Conservation (phyloP, 305 asterid genomes). For the Rubia balearica region DNA sequence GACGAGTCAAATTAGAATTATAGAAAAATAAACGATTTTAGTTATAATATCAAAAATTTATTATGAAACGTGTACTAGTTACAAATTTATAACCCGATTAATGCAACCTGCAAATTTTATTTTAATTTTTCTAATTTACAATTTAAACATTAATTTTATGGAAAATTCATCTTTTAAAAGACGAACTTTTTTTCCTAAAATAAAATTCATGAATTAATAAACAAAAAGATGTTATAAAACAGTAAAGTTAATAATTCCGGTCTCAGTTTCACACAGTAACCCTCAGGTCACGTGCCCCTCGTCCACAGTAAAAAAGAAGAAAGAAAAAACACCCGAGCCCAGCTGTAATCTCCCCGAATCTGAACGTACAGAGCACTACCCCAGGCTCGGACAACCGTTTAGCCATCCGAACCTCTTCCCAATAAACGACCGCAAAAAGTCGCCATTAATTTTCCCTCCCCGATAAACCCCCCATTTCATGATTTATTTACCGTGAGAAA, state of each 20-base stretch:
- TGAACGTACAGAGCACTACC: not conserved
- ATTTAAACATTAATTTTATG: too few species aligned
- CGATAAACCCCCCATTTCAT: not conserved
- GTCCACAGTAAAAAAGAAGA: constrained; percentile 22
- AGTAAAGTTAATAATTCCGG: not conserved
- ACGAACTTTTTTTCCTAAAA: not conserved
- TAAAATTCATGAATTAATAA: not conserved
- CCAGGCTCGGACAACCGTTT: constrained; percentile 80
- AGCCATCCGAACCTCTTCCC: constrained; percentile 21
- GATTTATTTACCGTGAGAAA: not conserved
- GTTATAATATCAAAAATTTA: too few species aligned
- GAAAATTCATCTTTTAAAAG: too few species aligned
- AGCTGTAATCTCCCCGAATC: constrained; percentile 12
- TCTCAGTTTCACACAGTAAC: constrained; percentile 11
- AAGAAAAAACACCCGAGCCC: constrained; percentile 19
- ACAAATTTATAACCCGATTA: too few species aligned
- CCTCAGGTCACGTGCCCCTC: constrained; percentile 43
- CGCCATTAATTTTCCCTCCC: constrained; percentile 17
- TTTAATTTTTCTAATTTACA: too few species aligned
- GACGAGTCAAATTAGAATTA: too few species aligned
- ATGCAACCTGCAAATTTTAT: too few species aligned
- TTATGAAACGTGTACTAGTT: too few species aligned
- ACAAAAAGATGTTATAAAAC: not conserved
- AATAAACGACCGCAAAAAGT: constrained; percentile 7
- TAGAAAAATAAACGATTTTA: too few species aligned